Evolutionary conservation across 345 rosid species (phyloP), one percentile per base, ranked within the genome.

Genomic region (Lumnitzera racemosa): DNA sequence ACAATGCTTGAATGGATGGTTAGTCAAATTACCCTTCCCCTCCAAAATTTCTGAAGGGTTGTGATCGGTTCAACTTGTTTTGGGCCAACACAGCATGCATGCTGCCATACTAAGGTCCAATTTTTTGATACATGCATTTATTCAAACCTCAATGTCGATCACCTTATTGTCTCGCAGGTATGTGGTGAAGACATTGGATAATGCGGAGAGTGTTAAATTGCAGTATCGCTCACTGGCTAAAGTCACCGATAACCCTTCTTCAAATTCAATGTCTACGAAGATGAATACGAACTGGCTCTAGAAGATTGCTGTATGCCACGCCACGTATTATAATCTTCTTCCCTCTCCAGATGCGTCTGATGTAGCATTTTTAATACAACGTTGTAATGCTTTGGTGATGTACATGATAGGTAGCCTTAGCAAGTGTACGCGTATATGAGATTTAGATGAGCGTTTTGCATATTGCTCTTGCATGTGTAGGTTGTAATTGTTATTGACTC

Each of bases 1-100:
- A 15, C 98, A 88, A 49, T 91, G 98, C 94, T 74, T 91, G 72
- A 88, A 91, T 69, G 98, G 96, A 84, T 91, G 98, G 96, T 91
- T 56, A 59, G 86, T 80, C 13, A 59, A 61, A 46, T 53, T 58
- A 27, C 49, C 41, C 51, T 8, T 55, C 12, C 29, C 51, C 12
- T 25, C 58, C 24, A 16, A 49, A 49, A 7, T 49, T 49, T 49
- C 15, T 49, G 15, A 8, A 49, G 20, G 15, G 5, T 49, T 49
- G n/a, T 49, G 4, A 49, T 49, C 5, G 20, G 6, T 49, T 13
- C 1, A 20, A 16, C 20, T 49, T 49, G 9, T 49, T 53, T 17
- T 41, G 16, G n/a, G 17, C 9, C 48, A n/a, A 31, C 2, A 2
- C 27, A 43, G 27, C 14, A 36, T 9, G 43, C 10, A 36, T 36